Evolutionary conservation across 345 rosid genomes (phyloP).

Genomic region (Eucalyptus sideroxylon): DNA sequence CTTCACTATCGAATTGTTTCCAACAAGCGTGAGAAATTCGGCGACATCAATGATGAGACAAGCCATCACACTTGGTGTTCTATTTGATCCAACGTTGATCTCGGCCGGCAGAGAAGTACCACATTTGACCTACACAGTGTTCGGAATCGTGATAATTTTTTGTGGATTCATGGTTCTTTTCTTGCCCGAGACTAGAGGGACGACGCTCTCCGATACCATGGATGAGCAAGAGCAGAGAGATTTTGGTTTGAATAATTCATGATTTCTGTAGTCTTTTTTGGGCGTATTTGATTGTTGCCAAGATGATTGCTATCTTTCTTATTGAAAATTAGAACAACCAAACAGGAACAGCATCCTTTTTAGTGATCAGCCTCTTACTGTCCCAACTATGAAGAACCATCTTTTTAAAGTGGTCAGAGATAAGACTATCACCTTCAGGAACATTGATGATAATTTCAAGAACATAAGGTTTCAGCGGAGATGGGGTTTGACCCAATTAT

Average conservation of each 20-base stretch:
- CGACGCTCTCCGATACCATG: constrained; percentile 36
- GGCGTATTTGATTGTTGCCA: not conserved
- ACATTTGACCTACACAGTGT: constrained; percentile 33
- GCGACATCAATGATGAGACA: constrained; percentile 55
- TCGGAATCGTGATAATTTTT: constrained; percentile 39
- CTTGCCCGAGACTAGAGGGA: constrained; percentile 58
- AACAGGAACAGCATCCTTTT: not conserved
- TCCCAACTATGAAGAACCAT: too few species aligned
- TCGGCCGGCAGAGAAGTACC: constrained; percentile 33
- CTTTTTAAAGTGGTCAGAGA: too few species aligned
- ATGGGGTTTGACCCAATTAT: too few species aligned
- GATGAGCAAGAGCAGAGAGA: constrained; percentile 40
- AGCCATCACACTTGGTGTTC: constrained; percentile 45
- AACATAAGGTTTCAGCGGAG: too few species aligned
- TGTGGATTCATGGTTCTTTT: constrained; percentile 37
- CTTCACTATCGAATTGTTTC: constrained; percentile 50
- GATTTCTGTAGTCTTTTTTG: not conserved
- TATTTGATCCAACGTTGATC: constrained; percentile 41
- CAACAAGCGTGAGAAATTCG: constrained; percentile 53
- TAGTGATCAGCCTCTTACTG: too few species aligned
- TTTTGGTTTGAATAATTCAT: not conserved
- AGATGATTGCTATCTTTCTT: not conserved
- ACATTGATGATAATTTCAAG: too few species aligned
- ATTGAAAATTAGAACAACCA: not conserved
- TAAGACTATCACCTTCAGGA: too few species aligned